Evolutionary conservation across 768 basidiomycete genomes (phyloP), one percentile per base, ranked within the genome.

Genomic region (Cytidiella melzeri): DNA sequence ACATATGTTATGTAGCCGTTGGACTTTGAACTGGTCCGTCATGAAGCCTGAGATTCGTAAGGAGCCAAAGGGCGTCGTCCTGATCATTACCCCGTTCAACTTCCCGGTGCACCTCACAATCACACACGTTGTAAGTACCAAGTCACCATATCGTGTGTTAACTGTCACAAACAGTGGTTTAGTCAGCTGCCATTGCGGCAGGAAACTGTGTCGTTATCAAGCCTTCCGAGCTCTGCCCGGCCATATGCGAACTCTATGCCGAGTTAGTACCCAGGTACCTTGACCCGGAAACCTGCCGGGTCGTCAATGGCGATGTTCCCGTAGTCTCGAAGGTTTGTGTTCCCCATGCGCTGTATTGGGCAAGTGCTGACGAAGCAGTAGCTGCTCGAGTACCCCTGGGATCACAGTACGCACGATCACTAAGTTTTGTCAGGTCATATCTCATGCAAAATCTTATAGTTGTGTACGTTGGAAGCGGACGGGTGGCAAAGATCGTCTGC

Each of bases 191-290:
- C 1, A 76, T 94, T 36, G 83, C 89, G 0, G 87, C 89, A 2
- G 92, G 92, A 5, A 83, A 83, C 57, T 71, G 84, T 0, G 79
- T 77, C 3, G 66, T 84, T 4, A 41, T 92, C 45, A 93, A 93
- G 62, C 87, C 87, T 0, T 85, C 91, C 1, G 92, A 93, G 59
- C 66, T 78, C 2, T 68, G 77, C 0, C 78, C 83, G 0, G 73
- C 76, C 1, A 67, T 71, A 3, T 78, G 77, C 38, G 57, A 73
- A 9, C 72, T 92, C 10, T 60, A 90, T 13, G 74, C 81, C 0
- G 82, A 88, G 56, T 75, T 92, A 5, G 36, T 89, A 5, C 80
- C 81, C 2, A 80, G 86, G 59, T 93, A 94, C 58, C 56, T 94
- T 51, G 92, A 93, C 62, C 63, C 69, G 0, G 75, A 80, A 26